These are phyloP conservation scores for Podospora pseudocomata DNA, from an alignment of 495 filamentous ascomycete species.

Conservation along the genomic window DNA sequence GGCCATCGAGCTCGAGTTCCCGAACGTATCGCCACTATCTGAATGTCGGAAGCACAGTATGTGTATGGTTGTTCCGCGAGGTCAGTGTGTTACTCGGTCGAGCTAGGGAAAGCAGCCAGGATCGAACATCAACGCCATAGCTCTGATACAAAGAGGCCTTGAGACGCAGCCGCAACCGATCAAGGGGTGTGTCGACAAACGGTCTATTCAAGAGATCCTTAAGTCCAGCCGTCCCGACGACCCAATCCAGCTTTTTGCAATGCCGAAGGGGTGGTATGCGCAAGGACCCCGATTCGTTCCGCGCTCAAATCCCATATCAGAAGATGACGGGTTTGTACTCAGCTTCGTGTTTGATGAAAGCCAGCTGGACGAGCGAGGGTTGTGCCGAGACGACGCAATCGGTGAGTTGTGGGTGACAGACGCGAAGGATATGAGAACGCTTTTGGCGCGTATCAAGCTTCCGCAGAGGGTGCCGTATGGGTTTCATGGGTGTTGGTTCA, in stretches of 20 bases:
- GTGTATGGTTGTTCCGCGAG: conserved; percentile 53
- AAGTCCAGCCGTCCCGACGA: conserved; percentile 43
- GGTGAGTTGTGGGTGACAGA: conserved; percentile 66
- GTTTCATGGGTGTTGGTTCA: conserved; percentile 63
- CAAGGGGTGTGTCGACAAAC: conserved; percentile 16
- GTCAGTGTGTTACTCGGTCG: conserved; percentile 46
- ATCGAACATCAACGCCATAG: conserved; percentile 54
- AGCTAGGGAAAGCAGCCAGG: conserved; percentile 54
- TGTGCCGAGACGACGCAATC: conserved; percentile 38
- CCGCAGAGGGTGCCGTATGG: conserved; percentile 66
- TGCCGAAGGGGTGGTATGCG: conserved; percentile 56
- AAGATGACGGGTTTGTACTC: conserved; percentile 59
- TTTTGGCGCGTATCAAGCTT: conserved; percentile 52
- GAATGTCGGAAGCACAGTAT: conserved; percentile 52
- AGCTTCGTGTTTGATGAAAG: conserved; percentile 56
- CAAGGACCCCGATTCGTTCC: conserved; percentile 64
- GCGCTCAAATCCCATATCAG: conserved; percentile 35
- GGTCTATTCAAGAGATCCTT: conserved; percentile 30
- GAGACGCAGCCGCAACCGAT: conserved; percentile 17
- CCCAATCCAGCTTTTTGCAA: conserved; percentile 53
- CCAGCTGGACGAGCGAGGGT: conserved; percentile 48
- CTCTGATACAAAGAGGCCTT: conserved; percentile 46
- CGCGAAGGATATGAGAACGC: conserved; percentile 53
- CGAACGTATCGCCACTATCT: conserved; percentile 46
- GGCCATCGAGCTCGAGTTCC: conserved; percentile 62